Evolutionary conservation across 352 stramenopile species (phyloP), one percentile per base, ranked within the genome.

Genomic region (Phytophthora agathidicida): DNA sequence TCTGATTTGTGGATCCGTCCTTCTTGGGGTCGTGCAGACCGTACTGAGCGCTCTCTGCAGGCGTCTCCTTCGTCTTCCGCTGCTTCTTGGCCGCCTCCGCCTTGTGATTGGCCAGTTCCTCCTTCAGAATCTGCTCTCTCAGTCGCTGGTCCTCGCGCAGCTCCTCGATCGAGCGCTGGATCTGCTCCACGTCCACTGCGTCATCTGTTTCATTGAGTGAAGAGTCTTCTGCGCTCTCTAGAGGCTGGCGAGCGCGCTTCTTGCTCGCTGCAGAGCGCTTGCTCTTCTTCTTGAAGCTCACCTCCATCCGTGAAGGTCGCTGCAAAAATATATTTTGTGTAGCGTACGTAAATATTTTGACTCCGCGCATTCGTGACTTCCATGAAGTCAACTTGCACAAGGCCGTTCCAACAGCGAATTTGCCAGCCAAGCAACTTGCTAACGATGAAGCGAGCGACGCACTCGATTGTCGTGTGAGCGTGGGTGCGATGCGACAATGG

Each of bases 1-100:
- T 93, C 61, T 93, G 65, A 22, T 71, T 76, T 7, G 83, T 67
- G 5, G 76, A 73, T 2, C 81, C 79, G 47, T 93, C 75, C 43
- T 83, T 87, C 60, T 89, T 93, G 1, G 81, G 81, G 52, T 93
- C 81, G 45, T 90, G 81, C 41, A 93, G 68, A 13, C 83, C 83
- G 45, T 83, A 91, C 37, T 87, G 65, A 17, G 56, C 53, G 1
- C 19, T 47, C 3, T 49, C 52, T 23, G 45, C 11, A 7, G 49
- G 2, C 30, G 22, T 16, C 19, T 49, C 45, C 24, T n/a, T 9
- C 38, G 41, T 62, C 38, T 65, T 59, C 17, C 60, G 44, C 22
- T 43, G n/a, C 11, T 49, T 56, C 32, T 48, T 33, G 14, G 50
- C 20, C 51, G 58, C 43, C 33, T 67, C 48, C 3, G 44, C 37